Conservation (phyloP, 2,329 filamentous ascomycete genomes). For the Trichoderma lentiforme region DNA sequence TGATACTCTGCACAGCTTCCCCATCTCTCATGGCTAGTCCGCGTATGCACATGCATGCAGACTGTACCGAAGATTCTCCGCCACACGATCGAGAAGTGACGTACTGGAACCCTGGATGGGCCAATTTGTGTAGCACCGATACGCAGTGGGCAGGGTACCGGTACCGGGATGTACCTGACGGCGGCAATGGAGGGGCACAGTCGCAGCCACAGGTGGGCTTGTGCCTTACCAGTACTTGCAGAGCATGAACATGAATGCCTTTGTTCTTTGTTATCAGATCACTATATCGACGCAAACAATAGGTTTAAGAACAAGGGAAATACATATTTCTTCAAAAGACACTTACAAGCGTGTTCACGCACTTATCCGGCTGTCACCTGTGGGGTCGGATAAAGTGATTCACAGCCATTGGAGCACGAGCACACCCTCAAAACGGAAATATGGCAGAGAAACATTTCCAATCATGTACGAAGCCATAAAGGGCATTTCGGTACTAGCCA, state of each 20-base stretch:
- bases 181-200: not conserved
- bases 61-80: constrained; percentile 17
- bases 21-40: constrained; percentile 4
- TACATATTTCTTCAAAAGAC: not conserved
- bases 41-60: constrained; percentile 16
- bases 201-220: not conserved
- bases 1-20: constrained; percentile 5
- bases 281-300: not conserved
- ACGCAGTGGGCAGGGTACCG: not conserved
- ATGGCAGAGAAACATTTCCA: not conserved
- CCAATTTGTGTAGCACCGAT: not conserved
- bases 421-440: not conserved
- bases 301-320: not conserved
- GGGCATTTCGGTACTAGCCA: not conserved
- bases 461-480: not conserved
- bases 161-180: not conserved
- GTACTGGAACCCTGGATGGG: not conserved
- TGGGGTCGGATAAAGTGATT: not conserved
- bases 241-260: not conserved
- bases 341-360: not conserved
- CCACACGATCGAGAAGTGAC: not conserved
- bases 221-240: not conserved
- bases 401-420: not conserved
- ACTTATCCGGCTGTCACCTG: not conserved
- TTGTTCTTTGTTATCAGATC: not conserved